These are phyloP conservation scores for Candida buenavistaensis DNA, from an alignment of 1,139 yeast species.

Conservation along the genomic window DNA sequence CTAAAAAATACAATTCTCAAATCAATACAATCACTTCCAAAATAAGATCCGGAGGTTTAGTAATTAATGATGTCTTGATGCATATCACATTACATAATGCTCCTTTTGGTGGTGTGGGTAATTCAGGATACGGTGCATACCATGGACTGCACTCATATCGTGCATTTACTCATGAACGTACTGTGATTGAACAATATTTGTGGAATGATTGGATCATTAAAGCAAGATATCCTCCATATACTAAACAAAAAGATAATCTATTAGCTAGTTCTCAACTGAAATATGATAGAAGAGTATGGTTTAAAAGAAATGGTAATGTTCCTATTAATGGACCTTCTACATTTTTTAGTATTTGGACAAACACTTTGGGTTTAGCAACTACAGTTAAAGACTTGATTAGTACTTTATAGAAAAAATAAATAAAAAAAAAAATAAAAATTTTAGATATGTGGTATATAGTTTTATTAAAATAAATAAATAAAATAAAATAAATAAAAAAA, in stretches of 20 bases:
- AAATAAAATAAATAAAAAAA: too few species aligned
- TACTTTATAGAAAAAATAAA: slow-evolving; percentile 2
- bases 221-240: slow-evolving; percentile 70
- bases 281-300: slow-evolving; percentile 31
- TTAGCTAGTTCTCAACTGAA: slow-evolving; percentile 22
- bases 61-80: slow-evolving; percentile 69
- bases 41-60: slow-evolving; percentile 73
- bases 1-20: slow-evolving; percentile 42
- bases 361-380: slow-evolving; percentile 19
- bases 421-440: too few species aligned
- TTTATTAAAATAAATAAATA: too few species aligned
- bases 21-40: slow-evolving; percentile 48
- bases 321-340: slow-evolving; percentile 34
- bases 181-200: slow-evolving; percentile 64
- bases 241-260: slow-evolving; percentile 29
- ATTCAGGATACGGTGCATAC: slow-evolving; percentile 76
- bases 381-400: slow-evolving; percentile 11
- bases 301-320: slow-evolving; percentile 37
- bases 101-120: slow-evolving; percentile 92
- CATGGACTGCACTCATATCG: slow-evolving; percentile 76
- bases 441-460: background rate
- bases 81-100: slow-evolving; percentile 68
- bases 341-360: slow-evolving; percentile 33
- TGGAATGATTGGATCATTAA: slow-evolving; percentile 61
- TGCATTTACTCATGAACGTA: slow-evolving; percentile 74